These are phyloP conservation scores for Lactarius tabidus DNA, from an alignment of 768 basidiomycete genomes.

Conservation along the genomic window DNA sequence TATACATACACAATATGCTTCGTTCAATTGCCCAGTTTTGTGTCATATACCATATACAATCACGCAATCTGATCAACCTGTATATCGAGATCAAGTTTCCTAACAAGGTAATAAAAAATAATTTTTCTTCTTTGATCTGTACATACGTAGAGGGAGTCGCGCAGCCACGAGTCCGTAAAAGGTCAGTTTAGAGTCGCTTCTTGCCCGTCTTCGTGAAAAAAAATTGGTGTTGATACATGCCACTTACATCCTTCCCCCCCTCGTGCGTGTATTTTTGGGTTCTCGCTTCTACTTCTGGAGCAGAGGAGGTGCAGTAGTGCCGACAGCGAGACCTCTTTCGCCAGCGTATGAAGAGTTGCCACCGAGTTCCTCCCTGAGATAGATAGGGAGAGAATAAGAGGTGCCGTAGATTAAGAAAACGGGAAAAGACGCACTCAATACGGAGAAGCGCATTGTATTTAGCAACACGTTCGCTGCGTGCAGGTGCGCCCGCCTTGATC, in stretches of 20 bases:
- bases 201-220: not conserved
- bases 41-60: too few species aligned
- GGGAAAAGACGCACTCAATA: conserved; percentile 60
- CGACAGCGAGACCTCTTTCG: conserved; percentile 74
- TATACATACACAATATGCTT: too few species aligned
- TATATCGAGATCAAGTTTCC: not conserved
- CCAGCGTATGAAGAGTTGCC: conserved; percentile 70
- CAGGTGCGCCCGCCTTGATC: conserved; percentile 99
- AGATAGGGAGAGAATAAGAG: conserved; percentile 2
- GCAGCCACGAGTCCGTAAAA: not conserved
- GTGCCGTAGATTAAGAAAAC: conserved; percentile 20
- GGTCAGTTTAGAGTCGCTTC: not conserved
- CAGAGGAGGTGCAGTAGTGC: conserved; percentile 66
- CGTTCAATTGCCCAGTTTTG: not conserved
- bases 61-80: not conserved
- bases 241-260: not conserved
- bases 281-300: conserved; percentile 50
- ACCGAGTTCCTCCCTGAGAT: conserved; percentile 70
- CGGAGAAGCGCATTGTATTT: conserved; percentile 90
- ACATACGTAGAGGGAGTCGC: not conserved
- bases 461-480: conserved; percentile 92
- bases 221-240: conserved; percentile 11
- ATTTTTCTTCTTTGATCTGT: conserved; percentile 8
- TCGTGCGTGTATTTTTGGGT: not conserved
- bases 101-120: not conserved